These are phyloP conservation scores for Cryptococcus sp. DNA, from an alignment of 1,284 basidiomycete species.

Conservation along the genomic window DNA sequence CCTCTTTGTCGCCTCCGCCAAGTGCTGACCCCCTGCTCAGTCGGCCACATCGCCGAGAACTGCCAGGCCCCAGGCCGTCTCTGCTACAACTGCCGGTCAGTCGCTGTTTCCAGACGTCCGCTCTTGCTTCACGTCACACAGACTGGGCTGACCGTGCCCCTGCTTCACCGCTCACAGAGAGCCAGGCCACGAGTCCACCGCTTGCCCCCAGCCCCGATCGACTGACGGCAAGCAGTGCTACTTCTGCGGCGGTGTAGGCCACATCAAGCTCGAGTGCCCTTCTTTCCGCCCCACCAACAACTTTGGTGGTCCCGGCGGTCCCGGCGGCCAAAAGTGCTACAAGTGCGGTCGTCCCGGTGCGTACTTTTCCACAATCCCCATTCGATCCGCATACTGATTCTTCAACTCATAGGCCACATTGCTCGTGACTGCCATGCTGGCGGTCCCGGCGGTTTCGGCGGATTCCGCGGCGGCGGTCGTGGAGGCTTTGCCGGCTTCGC, in stretches of 20 bases:
- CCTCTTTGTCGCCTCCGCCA: too few species aligned
- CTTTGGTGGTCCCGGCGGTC: conserved; percentile 49
- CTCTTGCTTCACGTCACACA: not conserved
- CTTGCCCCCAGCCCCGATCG: conserved; percentile 79
- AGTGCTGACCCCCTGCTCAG: conserved; percentile 40
- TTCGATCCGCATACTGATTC: not conserved
- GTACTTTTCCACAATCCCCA: conserved; percentile 5
- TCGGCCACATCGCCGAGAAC: conserved; percentile 87
- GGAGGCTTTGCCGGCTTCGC: conserved; percentile 31
- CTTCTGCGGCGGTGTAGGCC: conserved; percentile 68
- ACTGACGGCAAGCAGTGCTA: conserved; percentile 77
- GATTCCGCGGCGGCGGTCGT: conserved; percentile 30
- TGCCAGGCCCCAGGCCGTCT: conserved; percentile 82
- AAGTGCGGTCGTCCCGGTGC: conserved; percentile 44
- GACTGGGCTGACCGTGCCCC: not conserved
- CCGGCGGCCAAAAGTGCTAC: conserved; percentile 76
- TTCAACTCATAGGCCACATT: conserved; percentile 41
- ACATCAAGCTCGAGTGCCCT: conserved; percentile 74
- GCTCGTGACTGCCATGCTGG: conserved; percentile 40
- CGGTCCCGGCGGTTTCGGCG: conserved; percentile 26
- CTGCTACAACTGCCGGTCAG: conserved; percentile 80
- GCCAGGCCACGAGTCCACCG: conserved; percentile 84
- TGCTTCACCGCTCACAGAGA: conserved; percentile 50
- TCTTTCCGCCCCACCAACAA: conserved; percentile 60
- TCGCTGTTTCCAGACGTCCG: not conserved